Evolutionary conservation across 805 yeast genomes (phyloP), one percentile per base, ranked within the genome.

Genomic region (Wickerhamia fluorescens): DNA sequence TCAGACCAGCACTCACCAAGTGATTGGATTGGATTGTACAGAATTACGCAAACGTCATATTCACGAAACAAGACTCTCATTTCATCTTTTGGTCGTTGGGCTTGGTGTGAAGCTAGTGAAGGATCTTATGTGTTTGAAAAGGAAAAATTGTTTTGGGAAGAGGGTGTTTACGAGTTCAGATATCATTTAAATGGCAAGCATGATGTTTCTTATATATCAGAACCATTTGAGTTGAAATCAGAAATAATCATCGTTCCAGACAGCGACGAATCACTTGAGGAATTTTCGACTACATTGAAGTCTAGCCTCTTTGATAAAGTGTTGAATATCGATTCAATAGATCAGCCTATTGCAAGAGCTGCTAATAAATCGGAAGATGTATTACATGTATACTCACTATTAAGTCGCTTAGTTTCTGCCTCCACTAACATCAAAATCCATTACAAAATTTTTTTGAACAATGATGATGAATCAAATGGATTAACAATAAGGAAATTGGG

Each of bases 11-110:
- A 71, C 37, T 56, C 72, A 11, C 33, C 54, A 0, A 64, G 60
- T 24, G 88, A 81, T 47, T 83, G 94, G 94, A 68, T 83, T 39
- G 94, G 92, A 1, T 52, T 83, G 17, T 83, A 83, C 53, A 71
- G 72, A 30, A 68, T 79, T 7, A 56, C 71, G 15, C 80, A 71
- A 36, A 74, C 83, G 11, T 68, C 75, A 4, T 59, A 60, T 20
- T 70, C 78, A 13, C 63, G 75, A 30, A 64, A 65, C 23, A 65
- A 61, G 16, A 81, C 92, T 0, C 53, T 66, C 20, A 56, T 75
- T n/a, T 61, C 82, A 8, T 77, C 87, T 7, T 52, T 66, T 21
- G 81, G 81, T 7, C 74, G 78, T 37, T 82, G 89, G 89, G 43
- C 60, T 19, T 74, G 73, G 31, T 28, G 35, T 20, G 9, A 14